These are phyloP conservation scores for Sarocladium kiliense DNA, from an alignment of 2,329 filamentous ascomycete genomes.

Conservation along the genomic window DNA sequence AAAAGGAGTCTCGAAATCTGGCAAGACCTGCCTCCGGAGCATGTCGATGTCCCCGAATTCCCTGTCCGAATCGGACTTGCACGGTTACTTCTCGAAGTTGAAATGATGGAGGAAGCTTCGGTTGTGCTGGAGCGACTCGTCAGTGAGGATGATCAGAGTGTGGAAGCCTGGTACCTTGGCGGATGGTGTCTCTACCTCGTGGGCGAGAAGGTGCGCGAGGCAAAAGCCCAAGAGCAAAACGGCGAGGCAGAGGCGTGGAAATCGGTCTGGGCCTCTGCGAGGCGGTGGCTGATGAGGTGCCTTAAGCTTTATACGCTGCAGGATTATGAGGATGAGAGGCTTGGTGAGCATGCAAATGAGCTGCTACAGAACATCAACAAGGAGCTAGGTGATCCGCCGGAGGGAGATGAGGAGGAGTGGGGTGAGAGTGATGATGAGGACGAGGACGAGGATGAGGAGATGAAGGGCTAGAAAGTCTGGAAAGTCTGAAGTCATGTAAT, in stretches of 20 bases:
- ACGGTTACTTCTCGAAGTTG: slow-evolving; percentile 83
- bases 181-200: slow-evolving; percentile 86
- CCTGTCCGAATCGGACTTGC: slow-evolving; percentile 78
- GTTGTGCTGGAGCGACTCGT: slow-evolving; percentile 80
- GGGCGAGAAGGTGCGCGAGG: slow-evolving; percentile 57
- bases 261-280: slow-evolving; percentile 65
- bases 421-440: slow-evolving; percentile 47
- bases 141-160: slow-evolving; percentile 84
- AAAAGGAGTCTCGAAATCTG: slow-evolving; percentile 76
- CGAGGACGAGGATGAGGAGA: slow-evolving; percentile 50
- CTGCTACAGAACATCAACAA: slow-evolving; percentile 59
- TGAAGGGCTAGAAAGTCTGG: slow-evolving; percentile 36
- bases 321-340: slow-evolving; percentile 79
- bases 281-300: slow-evolving; percentile 78
- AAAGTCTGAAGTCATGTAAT: neutral
- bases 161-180: slow-evolving; percentile 95
- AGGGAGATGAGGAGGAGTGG: slow-evolving; percentile 50
- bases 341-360: slow-evolving; percentile 71
- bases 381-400: slow-evolving; percentile 56
- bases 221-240: slow-evolving; percentile 27
- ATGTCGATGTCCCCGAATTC: slow-evolving; percentile 76
- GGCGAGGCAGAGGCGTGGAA: slow-evolving; percentile 44
- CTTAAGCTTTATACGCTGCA: slow-evolving; percentile 71
- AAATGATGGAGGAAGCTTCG: slow-evolving; percentile 78
- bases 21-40: slow-evolving; percentile 69